Evolutionary conservation across 2,329 filamentous ascomycete species (phyloP), one percentile per base, ranked within the genome.

Genomic region (Fulvia fulva): DNA sequence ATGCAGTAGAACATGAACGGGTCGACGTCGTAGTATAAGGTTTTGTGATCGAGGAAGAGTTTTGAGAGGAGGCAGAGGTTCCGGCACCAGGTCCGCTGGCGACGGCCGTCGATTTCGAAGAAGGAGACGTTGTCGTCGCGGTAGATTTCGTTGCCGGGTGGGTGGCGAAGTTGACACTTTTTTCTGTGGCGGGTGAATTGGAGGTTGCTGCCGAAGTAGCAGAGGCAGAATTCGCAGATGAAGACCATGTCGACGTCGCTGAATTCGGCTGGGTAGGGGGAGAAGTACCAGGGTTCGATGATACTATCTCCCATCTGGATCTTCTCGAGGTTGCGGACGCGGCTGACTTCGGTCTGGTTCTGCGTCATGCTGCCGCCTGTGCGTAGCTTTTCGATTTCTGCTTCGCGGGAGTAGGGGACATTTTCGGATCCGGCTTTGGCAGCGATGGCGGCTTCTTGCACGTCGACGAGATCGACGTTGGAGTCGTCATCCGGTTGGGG

Each of bases 1-100:
- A 99, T 97, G 74, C 96, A 93, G 76, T 99, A 99, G 78, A 99
- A 99, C 34, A 99, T 78, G 72, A 99, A 99, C 0, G 94, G 94
- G 64, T 99, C 94, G n/a, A 99, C 94, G 68, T 99, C 94, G 77
- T 99, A 99, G 79, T 97, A 99, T 7, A 99, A 85, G 5, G 94
- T 97, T 76, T 99, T 99, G 74, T 97, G 95, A 65, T 96, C 94
- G 37, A 99, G 82, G 72, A 99, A 99, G 77, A 97, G 90, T 71
- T 99, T 99, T 22, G 89, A 94, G 16, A 99, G 80, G 9, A 99
- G 80, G 74, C 94, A 99, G 5, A 99, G 82, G 67, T 99, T 99
- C 53, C 95, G 89, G 70, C 94, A 99, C 86, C 94, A 99, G 0
- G 93, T 96, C 3, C 93, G 85, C 71, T 99, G 95, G 58, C 95